Conservation (phyloP, 257 asterid species). For the Marsdenia floribunda region DNA sequence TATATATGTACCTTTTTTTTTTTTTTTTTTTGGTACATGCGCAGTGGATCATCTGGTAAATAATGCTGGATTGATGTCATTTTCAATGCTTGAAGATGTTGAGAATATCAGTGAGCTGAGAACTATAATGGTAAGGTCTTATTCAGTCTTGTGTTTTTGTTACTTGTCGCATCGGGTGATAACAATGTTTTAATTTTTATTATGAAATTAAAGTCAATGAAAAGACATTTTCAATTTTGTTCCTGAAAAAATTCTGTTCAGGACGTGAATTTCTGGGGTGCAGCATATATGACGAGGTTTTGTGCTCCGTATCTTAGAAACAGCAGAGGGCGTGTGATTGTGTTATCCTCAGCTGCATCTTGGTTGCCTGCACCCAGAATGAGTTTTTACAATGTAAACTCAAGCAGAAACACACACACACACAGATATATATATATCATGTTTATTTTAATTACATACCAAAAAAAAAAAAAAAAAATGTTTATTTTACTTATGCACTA, state of each 20-base stretch:
- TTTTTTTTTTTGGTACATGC: not conserved
- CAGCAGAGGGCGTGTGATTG: constrained; percentile 54
- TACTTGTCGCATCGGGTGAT: too few relatives aligned
- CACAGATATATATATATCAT: not conserved
- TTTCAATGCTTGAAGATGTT: constrained; percentile 55
- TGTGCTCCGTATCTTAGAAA: constrained; percentile 54
- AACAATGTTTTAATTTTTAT: too few relatives aligned
- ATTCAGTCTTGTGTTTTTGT: too few relatives aligned
- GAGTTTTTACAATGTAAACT: constrained; percentile 53
- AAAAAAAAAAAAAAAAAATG: too few relatives aligned
- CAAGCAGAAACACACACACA: too few relatives aligned
- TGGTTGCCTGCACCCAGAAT: constrained; percentile 83
- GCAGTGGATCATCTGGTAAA: constrained; percentile 77
- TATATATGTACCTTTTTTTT: too few relatives aligned
- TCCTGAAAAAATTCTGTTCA: not conserved
- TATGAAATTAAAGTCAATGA: too few relatives aligned
- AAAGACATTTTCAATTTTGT: too few relatives aligned
- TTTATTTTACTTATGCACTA: too few relatives aligned
- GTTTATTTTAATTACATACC: not conserved
- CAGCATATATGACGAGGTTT: constrained; percentile 49
- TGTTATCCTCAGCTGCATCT: constrained; percentile 58
- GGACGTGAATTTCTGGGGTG: constrained; percentile 86
- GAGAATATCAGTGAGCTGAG: constrained; percentile 38
- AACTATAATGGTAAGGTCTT: constrained; percentile 54
- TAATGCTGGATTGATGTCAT: constrained; percentile 53